Base-by-base conservation (phyloP, 2,329 filamentous ascomycete genomes). In the Aspergillus texensis region DNA sequence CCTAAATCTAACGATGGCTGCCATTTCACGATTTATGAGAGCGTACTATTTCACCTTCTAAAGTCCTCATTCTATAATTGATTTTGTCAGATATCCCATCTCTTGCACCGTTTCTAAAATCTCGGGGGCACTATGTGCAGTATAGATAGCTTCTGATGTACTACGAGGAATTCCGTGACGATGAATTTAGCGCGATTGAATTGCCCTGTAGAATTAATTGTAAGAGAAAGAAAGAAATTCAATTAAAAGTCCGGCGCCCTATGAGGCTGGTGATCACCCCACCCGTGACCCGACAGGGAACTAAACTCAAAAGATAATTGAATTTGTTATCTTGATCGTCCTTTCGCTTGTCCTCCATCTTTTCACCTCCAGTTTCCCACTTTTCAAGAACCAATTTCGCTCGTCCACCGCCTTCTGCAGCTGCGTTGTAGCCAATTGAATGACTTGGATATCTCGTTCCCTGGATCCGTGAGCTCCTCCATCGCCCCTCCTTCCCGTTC, bases 21-120 rank as follows among this genome's bases (percentile, higher is more conserved):
- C 39, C 52, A 41, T 58, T 48, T 64, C 32, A 64, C 41, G 62
- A 64, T 45, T 58, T 54, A 61, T 54, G 60, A 58, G 30, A 56
- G 24, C 53, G 21, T 34, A n/a, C 19, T 26, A 2, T 50, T n/a
- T n/a, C 28, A 19, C n/a, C 12, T 62, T 43, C n/a, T 58, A 62
- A 46, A 62, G 45, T 12, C 14, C n/a, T 57, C 21, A 39, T 43
- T 43, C 26, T 36, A 21, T n/a, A n/a, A 14, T 53, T 19, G 6
- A 10, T 41, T 10, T 24, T 55, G 19, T 32, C 56, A 2, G 19
- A 28, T 32, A 14, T 48, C 14, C 56, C 39, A 36, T 54, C 28
- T 54, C 30, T n/a, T 54, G 50, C 30, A 12, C 4, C n/a, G 43
- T 45, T 24, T 21, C 11, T 45, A 12, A 45, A 45, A 21, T 45